Evolutionary conservation across 257 asterid genomes (phyloP).

Genomic region (Sherardia arvensis): DNA sequence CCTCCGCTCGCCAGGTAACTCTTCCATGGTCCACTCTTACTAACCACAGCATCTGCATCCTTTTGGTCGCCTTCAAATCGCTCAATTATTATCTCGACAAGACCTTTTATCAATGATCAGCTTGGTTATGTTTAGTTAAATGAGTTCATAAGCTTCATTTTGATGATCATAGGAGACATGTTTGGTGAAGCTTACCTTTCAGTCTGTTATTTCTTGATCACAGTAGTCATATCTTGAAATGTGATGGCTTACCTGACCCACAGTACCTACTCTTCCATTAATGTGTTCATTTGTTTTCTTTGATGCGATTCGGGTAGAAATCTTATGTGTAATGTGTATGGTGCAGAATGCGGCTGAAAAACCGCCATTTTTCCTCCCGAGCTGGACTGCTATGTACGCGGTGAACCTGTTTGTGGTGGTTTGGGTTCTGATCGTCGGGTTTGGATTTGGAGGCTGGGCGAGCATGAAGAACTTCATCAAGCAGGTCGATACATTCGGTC

Average conservation of each 20-base stretch:
- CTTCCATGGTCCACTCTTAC: background rate
- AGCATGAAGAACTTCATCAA: slow-evolving; percentile 65
- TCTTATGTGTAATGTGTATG: background rate
- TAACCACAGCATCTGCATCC: background rate
- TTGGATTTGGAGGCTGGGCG: slow-evolving; percentile 96
- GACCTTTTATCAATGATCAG: background rate
- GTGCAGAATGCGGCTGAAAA: slow-evolving; percentile 87
- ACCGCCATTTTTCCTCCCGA: slow-evolving; percentile 70
- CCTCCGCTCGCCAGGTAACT: slow-evolving; percentile 70
- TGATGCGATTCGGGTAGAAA: background rate
- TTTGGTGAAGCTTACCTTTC: background rate
- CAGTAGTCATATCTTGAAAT: background rate
- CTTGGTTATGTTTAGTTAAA: background rate
- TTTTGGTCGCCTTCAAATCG: background rate
- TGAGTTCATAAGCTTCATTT: background rate
- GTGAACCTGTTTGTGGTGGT: slow-evolving; percentile 48
- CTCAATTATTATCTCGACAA: background rate
- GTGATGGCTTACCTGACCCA: background rate
- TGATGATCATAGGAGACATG: background rate
- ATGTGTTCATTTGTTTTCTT: background rate
- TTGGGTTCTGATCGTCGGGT: slow-evolving; percentile 62
- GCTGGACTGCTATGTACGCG: slow-evolving; percentile 74
- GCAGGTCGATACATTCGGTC: slow-evolving; percentile 69
- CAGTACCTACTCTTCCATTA: background rate
- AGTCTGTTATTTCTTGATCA: background rate